A percentile compares a stretch with the other conserved stretches of the same genome.
Conservation (phyloP, 148 eudicot species). For the Rhododendron griersonianum region DNA sequence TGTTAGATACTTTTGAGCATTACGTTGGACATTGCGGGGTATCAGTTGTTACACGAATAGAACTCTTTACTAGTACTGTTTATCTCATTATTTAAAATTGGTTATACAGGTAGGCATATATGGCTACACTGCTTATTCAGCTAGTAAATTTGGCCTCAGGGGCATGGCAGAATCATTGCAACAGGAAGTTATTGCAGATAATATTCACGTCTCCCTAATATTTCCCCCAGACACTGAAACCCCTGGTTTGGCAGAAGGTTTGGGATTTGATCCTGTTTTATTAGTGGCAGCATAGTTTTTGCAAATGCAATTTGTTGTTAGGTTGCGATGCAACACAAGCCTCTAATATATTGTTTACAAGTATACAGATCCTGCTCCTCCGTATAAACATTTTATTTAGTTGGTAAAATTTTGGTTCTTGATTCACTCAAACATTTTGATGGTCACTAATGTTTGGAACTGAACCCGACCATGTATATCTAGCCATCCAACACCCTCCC, state of each 20-base stretch:
- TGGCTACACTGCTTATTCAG: conserved; percentile 94
- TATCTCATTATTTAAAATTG: neutral
- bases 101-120: conserved; percentile 71
- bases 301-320: neutral
- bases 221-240: conserved; percentile 97
- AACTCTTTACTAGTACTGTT: neutral
- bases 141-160: conserved; percentile 90
- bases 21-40: neutral
- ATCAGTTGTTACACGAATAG: neutral
- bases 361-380: neutral
- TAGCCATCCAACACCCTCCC: neutral
- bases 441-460: neutral
- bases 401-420: neutral
- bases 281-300: neutral
- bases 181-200: conserved; percentile 79
- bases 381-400: neutral
- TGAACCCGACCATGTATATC: neutral
- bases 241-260: conserved; percentile 82
- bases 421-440: neutral
- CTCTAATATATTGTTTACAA: neutral
- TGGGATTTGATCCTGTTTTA: neutral
- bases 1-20: neutral
- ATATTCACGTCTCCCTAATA: conserved; percentile 79
- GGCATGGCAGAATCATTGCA: conserved; percentile 93
- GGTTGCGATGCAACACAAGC: neutral